phyloP scores from a whole-genome alignment of 2,329 filamentous ascomycete species.

The Pseudogymnoascus sp. region DNA sequence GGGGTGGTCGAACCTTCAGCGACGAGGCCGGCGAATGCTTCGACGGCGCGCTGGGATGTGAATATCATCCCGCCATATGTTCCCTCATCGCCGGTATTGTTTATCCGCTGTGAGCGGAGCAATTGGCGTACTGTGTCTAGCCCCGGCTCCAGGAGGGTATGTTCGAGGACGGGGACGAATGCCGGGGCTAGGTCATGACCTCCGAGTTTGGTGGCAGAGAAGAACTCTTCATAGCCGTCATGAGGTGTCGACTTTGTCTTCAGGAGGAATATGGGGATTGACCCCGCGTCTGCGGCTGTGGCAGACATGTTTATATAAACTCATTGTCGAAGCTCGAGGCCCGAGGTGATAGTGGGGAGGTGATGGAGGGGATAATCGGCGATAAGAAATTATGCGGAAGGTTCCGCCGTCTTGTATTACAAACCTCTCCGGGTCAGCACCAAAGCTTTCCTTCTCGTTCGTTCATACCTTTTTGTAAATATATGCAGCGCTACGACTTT shows the following conservation, averaged over 20 bases:
- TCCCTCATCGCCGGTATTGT: conserved; percentile 26
- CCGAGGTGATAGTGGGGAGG: not conserved
- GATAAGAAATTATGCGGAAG: conserved; percentile 23
- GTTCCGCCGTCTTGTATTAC: conserved; percentile 11
- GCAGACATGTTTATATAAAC: conserved; percentile 16
- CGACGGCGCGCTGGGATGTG: conserved; percentile 76
- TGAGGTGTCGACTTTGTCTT: conserved; percentile 68
- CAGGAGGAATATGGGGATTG: conserved; percentile 58
- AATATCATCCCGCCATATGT: conserved; percentile 73
- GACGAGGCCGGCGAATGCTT: conserved; percentile 62
- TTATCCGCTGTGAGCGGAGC: conserved; percentile 40
- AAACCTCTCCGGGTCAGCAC: not conserved
- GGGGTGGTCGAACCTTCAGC: conserved; percentile 31
- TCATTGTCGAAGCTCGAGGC: not conserved
- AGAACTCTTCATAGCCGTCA: conserved; percentile 66
- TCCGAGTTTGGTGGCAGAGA: conserved; percentile 38
- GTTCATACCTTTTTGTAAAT: not conserved
- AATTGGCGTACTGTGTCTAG: conserved; percentile 45
- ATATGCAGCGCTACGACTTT: not conserved
- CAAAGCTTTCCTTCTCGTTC: conserved; percentile 8
- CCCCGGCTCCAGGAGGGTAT: conserved; percentile 55
- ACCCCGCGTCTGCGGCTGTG: conserved; percentile 15
- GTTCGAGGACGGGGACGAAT: conserved; percentile 72
- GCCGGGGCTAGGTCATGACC: conserved; percentile 48
- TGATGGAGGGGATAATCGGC: conserved; percentile 22